phyloP scores from a whole-genome alignment of 805 yeast species.

The Starmerella floricola region DNA sequence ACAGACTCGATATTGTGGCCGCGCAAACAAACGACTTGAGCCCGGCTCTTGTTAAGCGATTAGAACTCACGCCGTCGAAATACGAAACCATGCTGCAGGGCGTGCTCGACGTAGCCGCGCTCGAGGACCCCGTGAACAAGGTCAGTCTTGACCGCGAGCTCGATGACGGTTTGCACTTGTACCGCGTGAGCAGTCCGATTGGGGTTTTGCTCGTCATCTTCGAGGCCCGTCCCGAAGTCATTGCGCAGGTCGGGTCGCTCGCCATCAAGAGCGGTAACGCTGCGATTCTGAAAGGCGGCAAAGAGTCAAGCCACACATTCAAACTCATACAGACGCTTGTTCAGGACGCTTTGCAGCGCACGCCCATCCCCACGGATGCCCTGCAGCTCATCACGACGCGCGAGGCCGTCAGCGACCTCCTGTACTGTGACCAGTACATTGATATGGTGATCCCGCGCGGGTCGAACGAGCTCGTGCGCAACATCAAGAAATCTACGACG shows the following conservation, averaged over 20 bases:
- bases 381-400: constrained; percentile 81
- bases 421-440: constrained; percentile 75
- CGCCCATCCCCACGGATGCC: constrained; percentile 68
- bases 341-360: constrained; percentile 43
- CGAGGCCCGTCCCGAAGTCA: constrained; percentile 95
- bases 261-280: constrained; percentile 95
- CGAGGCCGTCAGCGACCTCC: constrained; percentile 74
- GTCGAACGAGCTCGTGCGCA: constrained; percentile 80
- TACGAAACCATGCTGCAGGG: constrained; percentile 93
- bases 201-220: constrained; percentile 88
- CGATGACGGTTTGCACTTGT: constrained; percentile 79
- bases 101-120: constrained; percentile 73
- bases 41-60: constrained; percentile 62
- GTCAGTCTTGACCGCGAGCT: constrained; percentile 68
- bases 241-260: constrained; percentile 91
- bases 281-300: constrained; percentile 95
- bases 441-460: constrained; percentile 97
- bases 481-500: constrained; percentile 74
- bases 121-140: constrained; percentile 90
- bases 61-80: constrained; percentile 77
- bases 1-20: constrained; percentile 56
- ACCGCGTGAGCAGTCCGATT: constrained; percentile 81
- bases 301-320: constrained; percentile 79
- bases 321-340: constrained; percentile 66
- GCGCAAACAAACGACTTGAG: constrained; percentile 55